Base-by-base conservation (phyloP, 2,329 filamentous ascomycete genomes). In the Pestalotiopsis sp. region DNA sequence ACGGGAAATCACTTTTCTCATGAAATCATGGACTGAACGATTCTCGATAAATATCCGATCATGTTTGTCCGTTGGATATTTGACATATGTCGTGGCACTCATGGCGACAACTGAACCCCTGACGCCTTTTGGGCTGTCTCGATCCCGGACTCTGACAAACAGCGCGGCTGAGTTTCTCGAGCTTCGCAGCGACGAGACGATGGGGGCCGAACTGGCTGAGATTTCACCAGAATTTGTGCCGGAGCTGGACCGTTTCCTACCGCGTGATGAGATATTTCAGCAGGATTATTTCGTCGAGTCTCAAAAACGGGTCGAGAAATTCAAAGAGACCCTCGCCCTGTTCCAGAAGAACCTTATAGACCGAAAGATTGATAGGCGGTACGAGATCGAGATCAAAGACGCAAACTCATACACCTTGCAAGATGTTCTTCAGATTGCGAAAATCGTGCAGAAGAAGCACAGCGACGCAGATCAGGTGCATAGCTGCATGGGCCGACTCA, bases 111-210 rank as follows among this genome's bases (percentile, higher is more conserved):
- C 36, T 14, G 23, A n/a, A 27, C n/a, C 23, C 9, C 45, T 23
- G 2, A 14, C 25, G 17, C 7, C 27, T 11, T 41, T 41, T 7
- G 11, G 41, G 17, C 13, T 45, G 2, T 5, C n/a, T 1, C 49
- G 70, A n/a, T 66, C 66, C 1, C 68, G 61, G 4, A 66, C 60
- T 4, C 38, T 72, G 14, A 63, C 70, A 38, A 72, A 70, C 25
- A 70, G 68, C 13, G 71, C 67, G 4, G 71, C 69, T 2, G 71
- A 72, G 27, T 72, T 71, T 23, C 62, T 70, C 2, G 70, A 72
- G 52, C 70, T 60, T 9, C 67, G 66, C 5, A 56, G 66, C 5
- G 67, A 70, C 14, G 56, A 68, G 31, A 61, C 67, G 25, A 68
- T 71, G 17, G 70, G 71, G 12, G 12, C 68, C 2, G 68, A 68